phyloP scores from a whole-genome alignment of 345 rosid genomes.

The Aquilaria sinensis region DNA sequence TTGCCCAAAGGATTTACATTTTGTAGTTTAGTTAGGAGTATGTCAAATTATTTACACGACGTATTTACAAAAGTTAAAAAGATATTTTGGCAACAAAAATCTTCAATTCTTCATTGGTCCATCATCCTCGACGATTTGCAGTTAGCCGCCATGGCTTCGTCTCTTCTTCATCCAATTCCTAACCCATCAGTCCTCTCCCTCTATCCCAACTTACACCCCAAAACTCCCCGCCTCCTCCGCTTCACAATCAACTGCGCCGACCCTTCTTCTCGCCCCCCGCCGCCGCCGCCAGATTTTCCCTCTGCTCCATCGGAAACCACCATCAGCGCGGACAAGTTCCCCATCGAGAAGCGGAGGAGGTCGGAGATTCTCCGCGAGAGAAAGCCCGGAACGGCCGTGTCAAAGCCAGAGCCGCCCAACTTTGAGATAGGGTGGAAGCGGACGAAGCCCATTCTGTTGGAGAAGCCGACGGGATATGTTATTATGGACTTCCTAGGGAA shows the following conservation, averaged over 20 bases:
- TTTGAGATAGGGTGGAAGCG: conserved; percentile 84
- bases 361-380: conserved; percentile 56
- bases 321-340: conserved; percentile 46
- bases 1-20: no score
- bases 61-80: no score
- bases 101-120: no score
- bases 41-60: no score
- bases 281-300: conserved; percentile 10
- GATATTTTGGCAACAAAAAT: no score
- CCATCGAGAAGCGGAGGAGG: conserved; percentile 62
- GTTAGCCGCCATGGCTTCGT: no score
- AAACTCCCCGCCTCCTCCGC: background rate
- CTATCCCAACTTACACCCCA: background rate
- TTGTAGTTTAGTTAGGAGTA: no score
- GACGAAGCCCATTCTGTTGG: conserved; percentile 55
- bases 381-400: conserved; percentile 26
- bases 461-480: conserved; percentile 73
- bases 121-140: no score
- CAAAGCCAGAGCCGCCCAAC: conserved; percentile 63
- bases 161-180: no score
- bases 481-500: conserved; percentile 84
- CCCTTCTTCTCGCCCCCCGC: conserved; percentile 5
- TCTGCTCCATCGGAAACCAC: conserved; percentile 41
- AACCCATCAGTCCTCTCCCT: no score
- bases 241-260: conserved; percentile 25